Base-by-base conservation (phyloP, 106 monocot species). In the Amphibolis antarctica region DNA sequence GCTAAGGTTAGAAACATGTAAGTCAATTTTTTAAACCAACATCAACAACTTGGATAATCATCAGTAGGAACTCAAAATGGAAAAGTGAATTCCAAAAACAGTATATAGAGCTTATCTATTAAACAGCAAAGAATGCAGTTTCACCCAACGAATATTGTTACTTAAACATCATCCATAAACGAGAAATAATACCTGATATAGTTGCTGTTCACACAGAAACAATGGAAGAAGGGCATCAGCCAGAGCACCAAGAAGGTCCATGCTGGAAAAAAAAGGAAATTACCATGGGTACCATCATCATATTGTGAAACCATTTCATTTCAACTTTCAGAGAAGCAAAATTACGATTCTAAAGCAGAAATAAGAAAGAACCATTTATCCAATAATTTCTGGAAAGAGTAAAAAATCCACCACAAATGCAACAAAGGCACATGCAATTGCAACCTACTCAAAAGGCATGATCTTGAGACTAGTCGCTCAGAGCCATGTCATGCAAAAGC, bases 181-280 rank as follows among this genome's bases (percentile, higher is more conserved):
- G 29, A 60, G 28, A n/a, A 60, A 0, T n/a, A 60, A 45, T 67
- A 89, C 96, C 86, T 96, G 96, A 64, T 98, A 98, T 21, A 85
- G 55, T 18, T 85, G 82, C 69, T 84, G 98, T 62, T 98, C 85
- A 59, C 87, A 98, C 46, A 91, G 69, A 72, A 98, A 27, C 59
- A 98, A 75, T 54, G 98, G 82, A 71, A 98, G 77, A 66, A 91
- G 83, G 47, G 87, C 81, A 81, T 98, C 98, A 46, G 98, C 91
- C 19, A 82, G 82, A 74, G 84, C 78, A 58, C 98, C 79, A 53
- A 76, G 65, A 56, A 98, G 76, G 27, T 91, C 89, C 73, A 75
- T 80, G 80, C 96, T 96, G 79, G 12, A 44, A 77, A 25, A 55
- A 68, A 19, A 20, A 42, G 36, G 2, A 36, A 36, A 36, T 55